Evolutionary conservation across 257 asterid genomes (phyloP).

Genomic region (Capsicum rhomboideum): DNA sequence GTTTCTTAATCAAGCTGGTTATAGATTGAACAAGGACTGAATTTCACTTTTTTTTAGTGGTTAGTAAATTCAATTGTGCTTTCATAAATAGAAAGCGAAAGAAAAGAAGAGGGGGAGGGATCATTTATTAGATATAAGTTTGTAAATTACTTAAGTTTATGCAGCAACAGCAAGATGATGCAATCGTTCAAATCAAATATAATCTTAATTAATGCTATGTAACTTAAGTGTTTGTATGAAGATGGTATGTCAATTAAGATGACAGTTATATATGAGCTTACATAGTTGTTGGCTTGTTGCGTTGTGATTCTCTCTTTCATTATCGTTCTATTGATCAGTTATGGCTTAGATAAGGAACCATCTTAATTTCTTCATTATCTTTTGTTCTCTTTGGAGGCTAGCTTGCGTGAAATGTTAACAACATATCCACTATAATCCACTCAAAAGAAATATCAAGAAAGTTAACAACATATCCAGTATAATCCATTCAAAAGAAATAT

Average conservation of each 20-base stretch:
- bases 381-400: not conserved
- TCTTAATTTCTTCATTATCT: not conserved
- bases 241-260: not conserved
- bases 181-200: too few species aligned
- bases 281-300: not conserved
- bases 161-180: not conserved
- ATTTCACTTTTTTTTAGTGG: not conserved
- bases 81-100: too few species aligned
- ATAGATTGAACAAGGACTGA: not conserved
- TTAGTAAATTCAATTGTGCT: not conserved
- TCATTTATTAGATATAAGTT: too few species aligned
- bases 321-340: not conserved
- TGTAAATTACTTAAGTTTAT: not conserved
- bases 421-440: too few species aligned
- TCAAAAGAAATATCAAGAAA: too few species aligned
- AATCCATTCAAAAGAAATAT: too few species aligned
- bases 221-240: not conserved
- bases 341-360: not conserved
- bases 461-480: too few species aligned
- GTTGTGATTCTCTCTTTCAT: not conserved
- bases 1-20: conserved; percentile 1
- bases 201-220: not conserved
- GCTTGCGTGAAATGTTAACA: not conserved
- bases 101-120: too few species aligned
- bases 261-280: not conserved